Percentiles rank a stretch among this genome's conserved stretches.
These are phyloP conservation scores for Taphrina populina DNA, from an alignment of 1,139 yeast species.

Conservation along the genomic window DNA sequence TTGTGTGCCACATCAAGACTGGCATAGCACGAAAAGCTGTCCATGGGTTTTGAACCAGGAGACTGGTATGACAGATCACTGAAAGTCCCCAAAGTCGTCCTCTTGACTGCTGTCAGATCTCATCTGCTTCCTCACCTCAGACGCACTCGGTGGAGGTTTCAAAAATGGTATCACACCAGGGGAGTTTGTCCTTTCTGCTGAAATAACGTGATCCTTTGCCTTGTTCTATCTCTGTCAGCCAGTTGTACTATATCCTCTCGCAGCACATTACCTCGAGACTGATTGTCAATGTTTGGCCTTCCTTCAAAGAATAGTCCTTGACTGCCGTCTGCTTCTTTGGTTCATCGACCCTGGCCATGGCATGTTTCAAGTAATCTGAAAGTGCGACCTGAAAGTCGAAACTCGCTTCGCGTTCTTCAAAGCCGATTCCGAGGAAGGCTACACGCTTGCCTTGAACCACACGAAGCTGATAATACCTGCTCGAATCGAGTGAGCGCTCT, in stretches of 20 bases:
- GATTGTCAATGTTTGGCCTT: constrained; percentile 43
- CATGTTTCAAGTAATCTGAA: constrained; percentile 45
- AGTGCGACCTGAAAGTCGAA: constrained; percentile 49
- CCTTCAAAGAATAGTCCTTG: constrained; percentile 42
- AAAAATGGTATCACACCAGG: constrained; percentile 37
- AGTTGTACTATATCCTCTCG: not conserved
- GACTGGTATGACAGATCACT: too few species aligned
- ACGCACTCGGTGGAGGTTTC: constrained; percentile 40
- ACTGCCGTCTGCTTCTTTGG: constrained; percentile 34
- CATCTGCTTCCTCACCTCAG: constrained; percentile 17
- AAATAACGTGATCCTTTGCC: constrained; percentile 35
- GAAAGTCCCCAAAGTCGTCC: constrained; percentile 33
- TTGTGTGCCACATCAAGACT: too few species aligned
- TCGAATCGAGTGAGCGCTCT: constrained; percentile 43
- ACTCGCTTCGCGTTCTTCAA: constrained; percentile 46
- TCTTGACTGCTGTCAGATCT: not conserved
- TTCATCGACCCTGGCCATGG: constrained; percentile 36
- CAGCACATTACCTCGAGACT: constrained; percentile 38
- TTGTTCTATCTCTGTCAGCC: constrained; percentile 6
- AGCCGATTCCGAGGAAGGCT: constrained; percentile 50
- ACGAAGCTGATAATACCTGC: constrained; percentile 44
- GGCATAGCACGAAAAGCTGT: too few species aligned
- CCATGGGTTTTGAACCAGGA: too few species aligned
- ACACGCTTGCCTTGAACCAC: constrained; percentile 44
- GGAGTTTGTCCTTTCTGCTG: constrained; percentile 40